Conservation (phyloP, 148 eudicot species). For the Fagopyrum homotropicum region DNA sequence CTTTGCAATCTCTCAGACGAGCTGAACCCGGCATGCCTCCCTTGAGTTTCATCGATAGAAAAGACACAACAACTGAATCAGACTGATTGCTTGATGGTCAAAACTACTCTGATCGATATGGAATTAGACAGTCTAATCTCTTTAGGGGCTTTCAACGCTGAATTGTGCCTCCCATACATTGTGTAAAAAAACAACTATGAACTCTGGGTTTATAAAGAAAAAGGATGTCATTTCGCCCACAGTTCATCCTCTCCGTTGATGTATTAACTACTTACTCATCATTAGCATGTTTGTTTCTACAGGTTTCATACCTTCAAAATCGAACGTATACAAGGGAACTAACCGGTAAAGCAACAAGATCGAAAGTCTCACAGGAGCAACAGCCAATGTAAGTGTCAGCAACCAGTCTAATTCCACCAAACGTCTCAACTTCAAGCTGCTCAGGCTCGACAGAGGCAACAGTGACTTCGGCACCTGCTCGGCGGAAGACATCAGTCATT, state of each 20-base stretch:
- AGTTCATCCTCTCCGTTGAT: neutral
- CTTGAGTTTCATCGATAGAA: constrained; percentile 22
- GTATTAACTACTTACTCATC: neutral
- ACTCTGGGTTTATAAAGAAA: neutral
- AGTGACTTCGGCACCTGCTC: constrained; percentile 81
- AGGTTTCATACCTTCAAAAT: neutral
- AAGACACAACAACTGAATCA: neutral
- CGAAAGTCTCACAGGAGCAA: constrained; percentile 56
- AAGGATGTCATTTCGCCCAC: neutral
- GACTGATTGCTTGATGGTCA: neutral
- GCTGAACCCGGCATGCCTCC: constrained; percentile 99
- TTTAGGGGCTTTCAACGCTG: neutral
- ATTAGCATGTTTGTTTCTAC: neutral
- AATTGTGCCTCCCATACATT: neutral
- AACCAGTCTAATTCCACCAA: constrained; percentile 65
- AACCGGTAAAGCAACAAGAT: constrained; percentile 89
- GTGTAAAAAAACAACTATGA: neutral
- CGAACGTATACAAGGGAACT: constrained; percentile 10
- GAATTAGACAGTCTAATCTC: neutral
- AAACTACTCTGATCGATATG: neutral
- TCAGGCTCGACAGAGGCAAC: constrained; percentile 78
- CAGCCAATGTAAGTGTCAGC: constrained; percentile 59
- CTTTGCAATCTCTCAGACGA: constrained; percentile 74
- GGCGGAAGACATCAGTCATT: constrained; percentile 60
- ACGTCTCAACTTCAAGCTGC: constrained; percentile 68